These are phyloP conservation scores for Fusarium keratoplasticum DNA, from an alignment of 2,329 filamentous ascomycete species.

Conservation along the genomic window DNA sequence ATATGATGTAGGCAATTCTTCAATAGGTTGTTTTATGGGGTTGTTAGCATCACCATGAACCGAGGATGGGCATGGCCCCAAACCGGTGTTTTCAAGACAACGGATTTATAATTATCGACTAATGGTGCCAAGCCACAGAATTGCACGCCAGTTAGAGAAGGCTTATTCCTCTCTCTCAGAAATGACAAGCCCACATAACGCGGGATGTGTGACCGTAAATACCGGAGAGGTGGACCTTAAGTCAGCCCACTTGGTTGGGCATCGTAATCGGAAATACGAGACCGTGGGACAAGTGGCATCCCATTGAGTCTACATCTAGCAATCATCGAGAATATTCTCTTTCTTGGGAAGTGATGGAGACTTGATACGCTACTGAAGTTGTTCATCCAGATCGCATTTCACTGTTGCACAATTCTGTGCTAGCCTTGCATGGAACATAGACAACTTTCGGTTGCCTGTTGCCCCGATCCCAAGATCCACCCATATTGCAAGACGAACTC, in stretches of 20 bases:
- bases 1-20: not conserved
- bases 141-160: not conserved
- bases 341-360: not conserved
- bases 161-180: not conserved
- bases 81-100: not conserved
- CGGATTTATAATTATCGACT: not conserved
- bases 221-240: not conserved
- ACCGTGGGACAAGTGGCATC: not conserved
- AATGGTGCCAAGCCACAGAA: not conserved
- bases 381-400: too few relatives aligned
- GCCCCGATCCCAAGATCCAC: too few relatives aligned
- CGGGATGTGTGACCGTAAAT: not conserved
- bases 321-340: not conserved
- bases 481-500: too few relatives aligned
- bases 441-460: too few relatives aligned
- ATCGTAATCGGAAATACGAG: not conserved
- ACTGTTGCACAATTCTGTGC: too few relatives aligned
- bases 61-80: not conserved
- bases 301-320: not conserved
- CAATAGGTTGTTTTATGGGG: not conserved
- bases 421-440: too few relatives aligned
- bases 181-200: not conserved
- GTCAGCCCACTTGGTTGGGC: not conserved
- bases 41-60: not conserved
- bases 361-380: not conserved